phyloP scores from a whole-genome alignment of 768 basidiomycete species.

The Mycena alexandri region DNA sequence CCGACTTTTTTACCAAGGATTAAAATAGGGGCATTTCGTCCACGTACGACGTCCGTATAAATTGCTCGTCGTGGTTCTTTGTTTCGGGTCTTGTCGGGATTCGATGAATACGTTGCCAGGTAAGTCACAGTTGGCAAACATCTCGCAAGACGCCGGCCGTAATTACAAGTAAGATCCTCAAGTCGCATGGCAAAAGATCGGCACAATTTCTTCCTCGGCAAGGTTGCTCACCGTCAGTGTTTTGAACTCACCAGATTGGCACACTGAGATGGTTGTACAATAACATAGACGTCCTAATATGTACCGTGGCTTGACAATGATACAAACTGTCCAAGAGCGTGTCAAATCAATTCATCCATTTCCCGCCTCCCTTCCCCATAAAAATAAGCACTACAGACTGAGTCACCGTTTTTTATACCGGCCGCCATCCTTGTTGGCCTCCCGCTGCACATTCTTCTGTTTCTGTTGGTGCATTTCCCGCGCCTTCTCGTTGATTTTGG shows the following conservation, averaged over 20 bases:
- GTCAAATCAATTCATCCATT: background rate
- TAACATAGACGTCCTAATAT: background rate
- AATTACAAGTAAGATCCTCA: no score
- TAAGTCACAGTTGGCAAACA: no score
- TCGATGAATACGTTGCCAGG: slow-evolving; percentile 6
- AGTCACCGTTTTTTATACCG: slow-evolving; percentile 34
- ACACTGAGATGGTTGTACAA: background rate
- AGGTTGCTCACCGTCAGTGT: no score
- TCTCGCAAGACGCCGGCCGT: no score
- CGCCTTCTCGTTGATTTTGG: slow-evolving; percentile 67
- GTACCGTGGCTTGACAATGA: slow-evolving; percentile 8
- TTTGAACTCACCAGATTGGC: no score
- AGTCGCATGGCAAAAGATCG: background rate
- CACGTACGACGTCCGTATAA: slow-evolving; percentile 6
- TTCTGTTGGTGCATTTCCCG: slow-evolving; percentile 65
- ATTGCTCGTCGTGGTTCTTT: background rate
- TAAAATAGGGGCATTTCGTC: background rate
- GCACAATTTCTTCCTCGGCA: background rate
- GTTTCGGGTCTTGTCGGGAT: background rate
- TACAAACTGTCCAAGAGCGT: background rate
- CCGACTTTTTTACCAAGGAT: background rate
- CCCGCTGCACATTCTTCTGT: slow-evolving; percentile 57
- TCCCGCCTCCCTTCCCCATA: background rate
- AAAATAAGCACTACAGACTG: background rate
- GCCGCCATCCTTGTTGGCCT: slow-evolving; percentile 57